These are phyloP conservation scores for Jatropha podagrica DNA, from an alignment of 441 rosid genomes.

Conservation along the genomic window DNA sequence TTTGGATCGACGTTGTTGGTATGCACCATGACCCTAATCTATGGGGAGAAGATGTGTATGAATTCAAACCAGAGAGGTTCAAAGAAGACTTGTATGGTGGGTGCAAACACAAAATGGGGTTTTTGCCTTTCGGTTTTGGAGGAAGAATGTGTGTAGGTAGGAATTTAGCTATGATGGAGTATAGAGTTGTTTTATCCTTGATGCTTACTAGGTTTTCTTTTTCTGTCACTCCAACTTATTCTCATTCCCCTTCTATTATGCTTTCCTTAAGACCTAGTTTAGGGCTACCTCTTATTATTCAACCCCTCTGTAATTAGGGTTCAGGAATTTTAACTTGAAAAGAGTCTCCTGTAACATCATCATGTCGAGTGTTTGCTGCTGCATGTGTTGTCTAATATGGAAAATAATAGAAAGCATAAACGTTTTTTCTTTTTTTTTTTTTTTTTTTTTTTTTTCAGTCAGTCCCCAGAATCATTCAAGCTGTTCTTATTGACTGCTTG, in stretches of 20 bases:
- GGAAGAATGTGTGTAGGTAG: slow-evolving; percentile 95
- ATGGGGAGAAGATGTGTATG: slow-evolving; percentile 82
- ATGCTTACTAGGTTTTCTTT: slow-evolving; percentile 69
- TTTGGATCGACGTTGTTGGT: slow-evolving; percentile 90
- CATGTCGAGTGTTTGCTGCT: not conserved
- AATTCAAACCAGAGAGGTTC: slow-evolving; percentile 88
- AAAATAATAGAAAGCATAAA: not conserved
- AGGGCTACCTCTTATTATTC: slow-evolving; percentile 69
- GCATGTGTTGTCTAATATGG: not conserved
- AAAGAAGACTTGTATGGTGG: slow-evolving; percentile 65
- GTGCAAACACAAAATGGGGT: slow-evolving; percentile 90
- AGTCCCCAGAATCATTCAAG: not conserved
- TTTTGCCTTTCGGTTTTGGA: slow-evolving; percentile 93
- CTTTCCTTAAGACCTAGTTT: slow-evolving; percentile 72
- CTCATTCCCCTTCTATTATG: slow-evolving; percentile 69
- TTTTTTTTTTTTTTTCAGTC: not conserved
- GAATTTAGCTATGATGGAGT: slow-evolving; percentile 74
- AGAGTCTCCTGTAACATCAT: too few relatives aligned
- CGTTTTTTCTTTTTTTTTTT: not conserved
- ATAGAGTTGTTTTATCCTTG: slow-evolving; percentile 63
- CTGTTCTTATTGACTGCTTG: not conserved
- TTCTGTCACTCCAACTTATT: slow-evolving; percentile 59
- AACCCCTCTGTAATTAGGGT: slow-evolving; percentile 33
- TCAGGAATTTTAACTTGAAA: not conserved
- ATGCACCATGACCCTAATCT: slow-evolving; percentile 81